These are phyloP conservation scores for Hansenula sp. DNA, from an alignment of 1,139 yeast genomes.

Conservation along the genomic window DNA sequence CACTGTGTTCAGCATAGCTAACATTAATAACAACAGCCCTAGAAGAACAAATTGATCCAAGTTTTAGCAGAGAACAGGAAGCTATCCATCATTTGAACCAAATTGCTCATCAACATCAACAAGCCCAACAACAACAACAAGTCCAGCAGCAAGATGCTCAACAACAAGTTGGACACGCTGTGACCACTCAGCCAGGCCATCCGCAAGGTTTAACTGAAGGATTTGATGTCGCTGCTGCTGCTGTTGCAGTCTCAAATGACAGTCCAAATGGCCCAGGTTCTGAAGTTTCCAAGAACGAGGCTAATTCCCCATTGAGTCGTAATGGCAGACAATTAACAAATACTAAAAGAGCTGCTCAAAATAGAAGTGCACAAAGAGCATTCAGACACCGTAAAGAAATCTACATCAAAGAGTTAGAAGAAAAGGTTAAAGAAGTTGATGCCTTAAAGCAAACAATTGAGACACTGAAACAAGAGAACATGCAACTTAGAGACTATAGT, in stretches of 20 bases:
- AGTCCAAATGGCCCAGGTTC: slow-evolving; percentile 7
- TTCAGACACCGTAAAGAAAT: slow-evolving; percentile 78
- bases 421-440: slow-evolving; percentile 59
- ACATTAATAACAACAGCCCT: neutral
- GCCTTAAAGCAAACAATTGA: slow-evolving; percentile 59
- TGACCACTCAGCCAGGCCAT: neutral
- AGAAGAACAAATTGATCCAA: slow-evolving; percentile 22
- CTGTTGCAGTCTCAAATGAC: slow-evolving; percentile 22
- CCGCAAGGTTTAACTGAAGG: slow-evolving; percentile 12
- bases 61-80: slow-evolving; percentile 13
- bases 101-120: neutral
- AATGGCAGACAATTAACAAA: slow-evolving; percentile 50
- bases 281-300: slow-evolving; percentile 6
- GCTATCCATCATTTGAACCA: slow-evolving; percentile 8
- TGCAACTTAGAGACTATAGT: slow-evolving; percentile 70
- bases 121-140: slow-evolving; percentile 7
- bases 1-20: too few species aligned
- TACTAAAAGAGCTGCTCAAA: slow-evolving; percentile 85
- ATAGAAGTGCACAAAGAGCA: slow-evolving; percentile 85
- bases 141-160: slow-evolving; percentile 3
- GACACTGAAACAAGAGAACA: slow-evolving; percentile 62
- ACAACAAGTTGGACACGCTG: slow-evolving; percentile 4
- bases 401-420: slow-evolving; percentile 73
- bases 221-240: slow-evolving; percentile 27
- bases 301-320: slow-evolving; percentile 17